Conservation (phyloP, 257 asterid species). For the Gentiana macrophylla region DNA sequence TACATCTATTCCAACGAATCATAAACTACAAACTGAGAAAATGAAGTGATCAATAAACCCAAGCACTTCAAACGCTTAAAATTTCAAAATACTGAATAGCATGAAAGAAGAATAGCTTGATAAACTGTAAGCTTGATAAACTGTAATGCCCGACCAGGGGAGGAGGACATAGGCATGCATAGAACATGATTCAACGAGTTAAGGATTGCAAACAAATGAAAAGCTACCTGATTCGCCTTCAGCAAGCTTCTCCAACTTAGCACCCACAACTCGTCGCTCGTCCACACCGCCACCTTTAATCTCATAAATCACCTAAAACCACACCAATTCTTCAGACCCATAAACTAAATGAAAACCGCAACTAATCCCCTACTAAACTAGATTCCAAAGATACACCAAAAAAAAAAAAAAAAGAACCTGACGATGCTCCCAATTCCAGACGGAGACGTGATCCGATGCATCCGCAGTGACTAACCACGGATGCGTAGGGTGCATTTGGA, state of each 20-base stretch:
- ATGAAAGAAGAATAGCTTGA: no score
- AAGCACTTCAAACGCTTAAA: no score
- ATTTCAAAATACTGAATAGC: no score
- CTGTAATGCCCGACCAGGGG: no score
- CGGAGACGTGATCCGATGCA: conserved; percentile 98
- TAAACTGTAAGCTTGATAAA: no score
- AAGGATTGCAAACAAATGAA: neutral
- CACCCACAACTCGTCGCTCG: conserved; percentile 97
- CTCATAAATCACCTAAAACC: conserved; percentile 79
- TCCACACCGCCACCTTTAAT: conserved; percentile 98
- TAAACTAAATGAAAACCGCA: neutral
- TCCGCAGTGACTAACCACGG: conserved; percentile 99
- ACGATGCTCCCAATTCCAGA: conserved; percentile 99
- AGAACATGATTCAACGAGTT: no score
- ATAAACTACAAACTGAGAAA: no score
- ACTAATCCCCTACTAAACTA: no score
- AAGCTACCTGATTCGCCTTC: conserved; percentile 84
- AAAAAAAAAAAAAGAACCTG: conserved; percentile 41
- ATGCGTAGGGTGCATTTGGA: conserved; percentile 96
- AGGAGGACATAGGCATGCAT: no score
- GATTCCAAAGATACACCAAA: no score
- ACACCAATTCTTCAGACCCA: neutral
- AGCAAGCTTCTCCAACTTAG: conserved; percentile 90
- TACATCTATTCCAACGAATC: no score
- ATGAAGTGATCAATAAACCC: no score